Evolutionary conservation across 306 rosid species (phyloP).

Genomic region (Sesbania bispinosa): DNA sequence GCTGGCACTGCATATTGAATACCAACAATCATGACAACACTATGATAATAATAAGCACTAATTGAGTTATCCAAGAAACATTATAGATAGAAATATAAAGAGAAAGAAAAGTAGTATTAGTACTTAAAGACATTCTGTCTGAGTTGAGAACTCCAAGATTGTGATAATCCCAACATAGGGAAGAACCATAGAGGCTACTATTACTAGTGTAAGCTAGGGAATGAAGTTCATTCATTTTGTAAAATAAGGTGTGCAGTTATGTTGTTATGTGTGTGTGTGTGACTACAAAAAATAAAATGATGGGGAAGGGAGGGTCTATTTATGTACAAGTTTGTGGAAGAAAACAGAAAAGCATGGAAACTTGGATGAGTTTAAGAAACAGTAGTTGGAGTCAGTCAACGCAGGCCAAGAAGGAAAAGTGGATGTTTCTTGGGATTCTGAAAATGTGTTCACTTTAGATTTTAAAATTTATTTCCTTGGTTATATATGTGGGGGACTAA

Average conservation of each 20-base stretch:
- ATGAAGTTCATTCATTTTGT: constrained; percentile 59
- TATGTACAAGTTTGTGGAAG: constrained; percentile 42
- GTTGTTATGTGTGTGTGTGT: constrained; percentile 5
- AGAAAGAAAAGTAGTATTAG: constrained; percentile 3
- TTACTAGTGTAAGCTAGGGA: constrained; percentile 50
- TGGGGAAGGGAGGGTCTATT: constrained; percentile 44
- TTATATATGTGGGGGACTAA: constrained; percentile 74
- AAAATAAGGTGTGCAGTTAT: too few relatives aligned
- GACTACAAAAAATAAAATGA: constrained; percentile 33
- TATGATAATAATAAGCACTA: too few relatives aligned
- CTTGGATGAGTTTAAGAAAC: constrained; percentile 30
- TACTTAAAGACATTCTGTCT: constrained; percentile 67
- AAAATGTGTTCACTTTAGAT: constrained; percentile 49
- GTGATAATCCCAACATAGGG: constrained; percentile 64
- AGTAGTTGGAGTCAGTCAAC: constrained; percentile 66
- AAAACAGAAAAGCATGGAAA: constrained; percentile 19
- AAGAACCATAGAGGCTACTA: constrained; percentile 50
- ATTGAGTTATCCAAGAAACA: constrained; percentile 23
- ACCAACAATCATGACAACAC: constrained; percentile 32
- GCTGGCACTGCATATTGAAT: constrained; percentile 32
- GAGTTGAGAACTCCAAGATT: constrained; percentile 63
- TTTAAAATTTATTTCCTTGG: constrained; percentile 28
- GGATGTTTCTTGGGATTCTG: constrained; percentile 75
- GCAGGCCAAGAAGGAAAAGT: constrained; percentile 43
- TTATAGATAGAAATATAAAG: constrained; percentile 14